These are phyloP conservation scores for Dryas octopetala DNA, from an alignment of 306 rosid genomes.

Conservation along the genomic window DNA sequence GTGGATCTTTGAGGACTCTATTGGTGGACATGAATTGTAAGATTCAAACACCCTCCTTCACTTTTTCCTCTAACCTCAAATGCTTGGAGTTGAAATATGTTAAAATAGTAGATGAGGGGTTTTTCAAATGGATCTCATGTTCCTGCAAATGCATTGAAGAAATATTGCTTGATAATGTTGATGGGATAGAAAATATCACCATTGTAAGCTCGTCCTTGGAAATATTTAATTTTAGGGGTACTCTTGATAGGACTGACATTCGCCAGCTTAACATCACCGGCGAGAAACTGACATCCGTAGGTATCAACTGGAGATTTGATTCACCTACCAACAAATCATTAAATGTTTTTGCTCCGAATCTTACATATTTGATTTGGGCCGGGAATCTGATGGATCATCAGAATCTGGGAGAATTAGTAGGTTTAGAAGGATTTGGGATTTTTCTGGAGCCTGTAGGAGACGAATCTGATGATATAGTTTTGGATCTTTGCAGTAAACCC, in stretches of 20 bases:
- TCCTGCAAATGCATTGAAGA: conserved; percentile 7
- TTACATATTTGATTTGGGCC: neutral
- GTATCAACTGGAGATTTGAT: neutral
- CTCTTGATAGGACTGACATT: neutral
- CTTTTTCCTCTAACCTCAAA: neutral
- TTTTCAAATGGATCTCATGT: conserved; percentile 3
- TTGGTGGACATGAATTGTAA: neutral
- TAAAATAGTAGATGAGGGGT: neutral
- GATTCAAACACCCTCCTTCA: neutral
- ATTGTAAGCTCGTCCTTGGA: conserved; percentile 4
- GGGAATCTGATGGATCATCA: neutral
- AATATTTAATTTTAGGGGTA: neutral
- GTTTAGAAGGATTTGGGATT: neutral
- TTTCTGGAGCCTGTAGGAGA: neutral
- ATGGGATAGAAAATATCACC: neutral
- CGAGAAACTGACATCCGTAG: neutral
- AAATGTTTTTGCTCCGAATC: conserved; percentile 11
- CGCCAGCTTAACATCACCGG: neutral
- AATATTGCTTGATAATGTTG: neutral
- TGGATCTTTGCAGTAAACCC: neutral
- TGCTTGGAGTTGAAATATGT: neutral
- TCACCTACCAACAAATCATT: neutral
- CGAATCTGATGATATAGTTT: neutral
- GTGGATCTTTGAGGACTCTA: neutral
- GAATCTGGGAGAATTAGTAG: neutral